phyloP scores from a whole-genome alignment of 1,139 yeast genomes.

The Yamadazyma membranifaciens region DNA sequence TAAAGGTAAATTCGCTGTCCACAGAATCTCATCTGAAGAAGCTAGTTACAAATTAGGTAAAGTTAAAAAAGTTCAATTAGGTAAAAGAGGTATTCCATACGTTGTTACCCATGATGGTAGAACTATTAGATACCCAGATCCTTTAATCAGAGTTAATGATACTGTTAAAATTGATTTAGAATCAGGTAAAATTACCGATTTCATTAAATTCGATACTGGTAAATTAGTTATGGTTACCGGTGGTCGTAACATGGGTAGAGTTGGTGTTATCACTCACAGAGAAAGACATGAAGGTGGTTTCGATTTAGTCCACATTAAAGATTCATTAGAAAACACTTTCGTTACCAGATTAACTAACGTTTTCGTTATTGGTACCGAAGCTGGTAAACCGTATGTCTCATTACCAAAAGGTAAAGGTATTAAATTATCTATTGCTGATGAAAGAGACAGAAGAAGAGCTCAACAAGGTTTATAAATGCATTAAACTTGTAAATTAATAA shows the following conservation, averaged over 20 bases:
- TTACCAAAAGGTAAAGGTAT: slow-evolving; percentile 99
- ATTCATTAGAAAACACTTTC: slow-evolving; percentile 93
- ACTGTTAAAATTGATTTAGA: slow-evolving; percentile 96
- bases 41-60: slow-evolving; percentile 97
- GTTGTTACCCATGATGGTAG: slow-evolving; percentile 99
- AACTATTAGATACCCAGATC: slow-evolving; percentile 99
- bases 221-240: slow-evolving; percentile 97
- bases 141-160: slow-evolving; percentile 93
- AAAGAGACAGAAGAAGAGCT: slow-evolving; percentile 98
- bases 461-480: slow-evolving; percentile 47
- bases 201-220: slow-evolving; percentile 94
- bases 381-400: slow-evolving; percentile 94
- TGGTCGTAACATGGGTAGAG: slow-evolving; percentile 99
- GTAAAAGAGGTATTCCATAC: slow-evolving; percentile 98
- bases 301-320: slow-evolving; percentile 98
- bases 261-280: slow-evolving; percentile 97
- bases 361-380: slow-evolving; percentile 91
- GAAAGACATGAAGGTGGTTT: slow-evolving; percentile 99
- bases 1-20: slow-evolving; percentile 98
- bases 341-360: slow-evolving; percentile 98
- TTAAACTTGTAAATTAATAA: slow-evolving; percentile 6
- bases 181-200: slow-evolving; percentile 89
- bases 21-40: slow-evolving; percentile 98
- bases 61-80: slow-evolving; percentile 96
- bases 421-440: slow-evolving; percentile 96